These are phyloP conservation scores for Podospora pseudopauciseta DNA, from an alignment of 495 filamentous ascomycete genomes.

Conservation along the genomic window DNA sequence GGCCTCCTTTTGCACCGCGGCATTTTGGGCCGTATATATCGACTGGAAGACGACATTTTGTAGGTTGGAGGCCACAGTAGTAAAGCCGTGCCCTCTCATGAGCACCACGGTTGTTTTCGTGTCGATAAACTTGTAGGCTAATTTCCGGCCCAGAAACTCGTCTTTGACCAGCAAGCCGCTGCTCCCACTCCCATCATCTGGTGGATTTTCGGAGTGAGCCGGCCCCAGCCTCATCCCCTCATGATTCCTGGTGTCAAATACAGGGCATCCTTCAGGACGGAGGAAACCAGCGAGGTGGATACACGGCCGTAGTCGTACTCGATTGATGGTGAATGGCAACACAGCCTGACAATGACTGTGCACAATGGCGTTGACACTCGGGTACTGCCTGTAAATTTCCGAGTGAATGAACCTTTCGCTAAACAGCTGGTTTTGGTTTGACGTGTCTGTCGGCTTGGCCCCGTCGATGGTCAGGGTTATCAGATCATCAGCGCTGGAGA, in stretches of 20 bases:
- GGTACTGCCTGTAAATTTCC: constrained; percentile 47
- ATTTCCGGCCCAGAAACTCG: constrained; percentile 29
- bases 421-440: constrained; percentile 32
- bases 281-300: constrained; percentile 52
- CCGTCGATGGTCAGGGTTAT: constrained; percentile 43
- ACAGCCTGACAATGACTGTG: constrained; percentile 49
- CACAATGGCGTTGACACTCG: constrained; percentile 41
- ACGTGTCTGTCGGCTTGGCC: constrained; percentile 36
- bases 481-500: constrained; percentile 42
- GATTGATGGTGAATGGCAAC: constrained; percentile 43
- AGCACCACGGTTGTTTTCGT: constrained; percentile 38
- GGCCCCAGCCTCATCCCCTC: constrained; percentile 13
- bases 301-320: constrained; percentile 37
- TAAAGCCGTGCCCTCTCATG: constrained; percentile 51
- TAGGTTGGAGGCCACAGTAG: constrained; percentile 35
- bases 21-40: constrained; percentile 48
- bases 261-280: constrained; percentile 22
- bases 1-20: constrained; percentile 38
- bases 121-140: constrained; percentile 25
- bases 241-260: constrained; percentile 35
- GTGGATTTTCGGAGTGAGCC: not conserved
- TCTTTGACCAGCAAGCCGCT: constrained; percentile 46
- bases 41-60: constrained; percentile 41
- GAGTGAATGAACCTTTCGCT: constrained; percentile 51
- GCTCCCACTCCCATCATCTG: not conserved